Evolutionary conservation across 2,329 filamentous ascomycete species (phyloP).

Genomic region (Aphanoascus verrucosus): DNA sequence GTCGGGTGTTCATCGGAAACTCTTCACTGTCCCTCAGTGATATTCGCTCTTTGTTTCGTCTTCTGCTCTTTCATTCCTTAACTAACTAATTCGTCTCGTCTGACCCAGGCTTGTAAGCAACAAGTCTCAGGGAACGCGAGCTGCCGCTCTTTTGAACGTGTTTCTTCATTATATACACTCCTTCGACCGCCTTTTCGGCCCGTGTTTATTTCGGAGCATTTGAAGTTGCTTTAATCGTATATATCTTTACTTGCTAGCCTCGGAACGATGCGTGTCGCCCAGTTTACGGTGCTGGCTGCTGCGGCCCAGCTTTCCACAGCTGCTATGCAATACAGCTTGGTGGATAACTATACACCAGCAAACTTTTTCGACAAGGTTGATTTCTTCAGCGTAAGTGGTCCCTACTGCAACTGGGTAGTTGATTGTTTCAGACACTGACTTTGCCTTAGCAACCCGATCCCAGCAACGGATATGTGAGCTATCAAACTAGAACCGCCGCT

Average conservation of each 20-base stretch:
- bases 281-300: constrained; percentile 39
- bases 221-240: not conserved
- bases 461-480: constrained; percentile 64
- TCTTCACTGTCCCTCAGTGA: constrained; percentile 7
- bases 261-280: constrained; percentile 20
- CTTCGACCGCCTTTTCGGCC: not conserved
- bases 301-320: constrained; percentile 30
- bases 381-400: constrained; percentile 40
- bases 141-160: constrained; percentile 14
- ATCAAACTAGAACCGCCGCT: constrained; percentile 51
- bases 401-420: not conserved
- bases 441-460: constrained; percentile 46
- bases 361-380: constrained; percentile 44
- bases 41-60: constrained; percentile 11
- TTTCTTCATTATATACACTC: constrained; percentile 14
- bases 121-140: constrained; percentile 10
- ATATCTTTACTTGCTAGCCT: not conserved
- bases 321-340: constrained; percentile 14
- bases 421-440: not conserved
- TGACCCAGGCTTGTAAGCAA: not conserved
- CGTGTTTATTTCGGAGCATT: not conserved
- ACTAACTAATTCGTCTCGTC: constrained; percentile 7
- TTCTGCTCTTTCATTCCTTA: constrained; percentile 12
- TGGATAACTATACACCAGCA: constrained; percentile 16
- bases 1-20: constrained; percentile 4